phyloP scores from a whole-genome alignment of 129 eudicot genomes.

The Erigeron canadensis region DNA sequence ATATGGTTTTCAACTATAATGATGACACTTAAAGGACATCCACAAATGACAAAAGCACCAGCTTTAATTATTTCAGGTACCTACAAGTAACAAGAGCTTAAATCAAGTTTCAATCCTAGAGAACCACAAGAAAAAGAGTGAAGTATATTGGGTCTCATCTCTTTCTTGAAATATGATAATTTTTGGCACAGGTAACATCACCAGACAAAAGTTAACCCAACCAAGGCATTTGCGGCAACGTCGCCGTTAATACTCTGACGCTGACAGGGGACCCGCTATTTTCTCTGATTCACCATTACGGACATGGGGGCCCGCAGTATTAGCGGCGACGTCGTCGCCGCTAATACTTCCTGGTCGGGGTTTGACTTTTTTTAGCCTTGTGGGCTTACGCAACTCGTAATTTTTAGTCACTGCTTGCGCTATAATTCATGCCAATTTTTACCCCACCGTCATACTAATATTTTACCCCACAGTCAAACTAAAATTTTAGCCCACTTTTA shows the following conservation, averaged over 20 bases:
- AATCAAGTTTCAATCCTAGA: conserved; percentile 9
- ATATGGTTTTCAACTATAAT: conserved; percentile 20
- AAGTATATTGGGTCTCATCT: not conserved
- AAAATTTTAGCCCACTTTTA: not conserved
- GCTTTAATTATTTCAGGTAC: conserved; percentile 16
- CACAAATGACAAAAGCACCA: not conserved
- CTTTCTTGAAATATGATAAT: conserved; percentile 3
- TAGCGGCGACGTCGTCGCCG: too few species aligned
- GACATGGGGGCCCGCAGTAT: too few species aligned
- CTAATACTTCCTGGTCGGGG: too few species aligned
- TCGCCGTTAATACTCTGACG: too few species aligned
- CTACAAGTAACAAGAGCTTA: conserved; percentile 18
- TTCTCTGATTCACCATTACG: too few species aligned
- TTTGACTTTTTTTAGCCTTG: too few species aligned
- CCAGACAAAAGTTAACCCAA: too few species aligned
- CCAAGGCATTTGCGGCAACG: too few species aligned
- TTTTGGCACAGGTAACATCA: too few species aligned
- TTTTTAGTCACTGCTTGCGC: not conserved
- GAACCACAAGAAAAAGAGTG: not conserved
- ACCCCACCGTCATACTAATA: not conserved
- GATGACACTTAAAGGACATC: conserved; percentile 18
- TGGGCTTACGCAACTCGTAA: too few species aligned
- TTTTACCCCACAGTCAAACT: not conserved
- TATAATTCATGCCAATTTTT: conserved; percentile 3
- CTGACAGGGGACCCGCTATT: too few species aligned